These are phyloP conservation scores for Aspergillus fischeri DNA, from an alignment of 2,329 filamentous ascomycete species.

Conservation along the genomic window DNA sequence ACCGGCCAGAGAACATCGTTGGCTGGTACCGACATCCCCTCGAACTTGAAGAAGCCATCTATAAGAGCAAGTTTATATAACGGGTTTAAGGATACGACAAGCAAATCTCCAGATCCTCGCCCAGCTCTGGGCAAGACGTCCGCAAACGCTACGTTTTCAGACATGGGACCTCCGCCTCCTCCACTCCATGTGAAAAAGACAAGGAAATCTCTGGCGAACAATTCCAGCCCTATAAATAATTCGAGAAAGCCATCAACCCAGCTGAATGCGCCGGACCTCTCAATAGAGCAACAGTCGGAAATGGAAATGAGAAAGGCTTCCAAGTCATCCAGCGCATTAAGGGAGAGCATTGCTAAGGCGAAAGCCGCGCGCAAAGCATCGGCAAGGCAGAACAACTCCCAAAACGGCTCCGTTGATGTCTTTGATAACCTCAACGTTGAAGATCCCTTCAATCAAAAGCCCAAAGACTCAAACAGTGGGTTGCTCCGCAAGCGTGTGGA, in stretches of 20 bases:
- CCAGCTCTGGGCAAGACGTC: conserved; percentile 53
- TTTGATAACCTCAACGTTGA: conserved; percentile 48
- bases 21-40: conserved; percentile 16
- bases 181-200: conserved; percentile 39
- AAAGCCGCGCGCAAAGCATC: conserved; percentile 70
- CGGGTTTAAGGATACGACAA: conserved; percentile 47
- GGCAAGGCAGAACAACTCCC: conserved; percentile 24
- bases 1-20: conserved; percentile 11
- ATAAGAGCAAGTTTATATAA: conserved; percentile 22
- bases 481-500: conserved; percentile 70
- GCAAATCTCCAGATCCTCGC: conserved; percentile 48
- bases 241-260: conserved; percentile 30
- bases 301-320: conserved; percentile 41
- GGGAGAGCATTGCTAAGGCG: conserved; percentile 89
- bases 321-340: conserved; percentile 74
- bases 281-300: conserved; percentile 25
- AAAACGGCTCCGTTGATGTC: conserved; percentile 15
- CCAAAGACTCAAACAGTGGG: conserved; percentile 57
- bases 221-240: conserved; percentile 28
- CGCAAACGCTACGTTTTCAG: conserved; percentile 50
- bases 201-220: conserved; percentile 31
- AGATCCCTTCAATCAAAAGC: conserved; percentile 56
- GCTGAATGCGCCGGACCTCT: conserved; percentile 26
- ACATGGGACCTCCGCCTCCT: conserved; percentile 26
- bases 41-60: conserved; percentile 20